phyloP scores from a whole-genome alignment of 2,329 filamentous ascomycete species.

The Cylindrodendrum hubeiense region DNA sequence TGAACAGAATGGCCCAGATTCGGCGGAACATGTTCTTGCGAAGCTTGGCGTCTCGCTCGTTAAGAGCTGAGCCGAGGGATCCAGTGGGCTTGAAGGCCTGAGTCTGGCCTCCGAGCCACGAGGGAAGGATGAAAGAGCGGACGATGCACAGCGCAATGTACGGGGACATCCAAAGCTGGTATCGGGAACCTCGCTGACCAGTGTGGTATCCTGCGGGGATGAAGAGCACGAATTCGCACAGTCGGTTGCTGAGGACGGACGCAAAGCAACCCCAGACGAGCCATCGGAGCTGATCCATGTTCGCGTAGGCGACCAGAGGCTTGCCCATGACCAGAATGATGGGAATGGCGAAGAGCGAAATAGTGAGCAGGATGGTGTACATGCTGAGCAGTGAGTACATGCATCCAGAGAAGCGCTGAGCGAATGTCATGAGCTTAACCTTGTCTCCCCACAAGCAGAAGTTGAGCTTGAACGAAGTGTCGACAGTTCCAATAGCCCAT shows the following conservation, averaged over 20 bases:
- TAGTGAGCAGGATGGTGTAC: constrained; percentile 66
- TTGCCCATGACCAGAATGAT: constrained; percentile 69
- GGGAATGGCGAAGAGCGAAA: constrained; percentile 70
- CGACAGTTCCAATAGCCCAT: constrained; percentile 68
- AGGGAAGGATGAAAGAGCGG: constrained; percentile 68
- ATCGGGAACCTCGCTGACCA: constrained; percentile 66
- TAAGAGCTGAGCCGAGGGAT: constrained; percentile 65
- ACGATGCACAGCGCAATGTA: constrained; percentile 70
- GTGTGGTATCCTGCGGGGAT: constrained; percentile 70
- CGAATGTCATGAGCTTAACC: constrained; percentile 65
- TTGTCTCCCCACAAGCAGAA: constrained; percentile 69
- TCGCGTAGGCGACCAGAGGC: constrained; percentile 68
- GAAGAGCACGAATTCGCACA: constrained; percentile 70
- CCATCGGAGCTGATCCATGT: constrained; percentile 67
- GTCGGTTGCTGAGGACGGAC: constrained; percentile 61
- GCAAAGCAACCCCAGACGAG: constrained; percentile 68
- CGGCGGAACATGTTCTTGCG: constrained; percentile 66
- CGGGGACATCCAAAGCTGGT: constrained; percentile 73
- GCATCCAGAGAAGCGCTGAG: constrained; percentile 70
- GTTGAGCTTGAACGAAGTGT: constrained; percentile 70
- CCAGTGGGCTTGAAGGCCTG: constrained; percentile 73
- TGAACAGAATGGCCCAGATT: constrained; percentile 65
- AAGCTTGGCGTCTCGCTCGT: constrained; percentile 67
- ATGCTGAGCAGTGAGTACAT: constrained; percentile 67
- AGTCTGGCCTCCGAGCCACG: constrained; percentile 69